Base-by-base conservation (phyloP, 2,329 filamentous ascomycete species). In the Calonectria pseudoturangicola region DNA sequence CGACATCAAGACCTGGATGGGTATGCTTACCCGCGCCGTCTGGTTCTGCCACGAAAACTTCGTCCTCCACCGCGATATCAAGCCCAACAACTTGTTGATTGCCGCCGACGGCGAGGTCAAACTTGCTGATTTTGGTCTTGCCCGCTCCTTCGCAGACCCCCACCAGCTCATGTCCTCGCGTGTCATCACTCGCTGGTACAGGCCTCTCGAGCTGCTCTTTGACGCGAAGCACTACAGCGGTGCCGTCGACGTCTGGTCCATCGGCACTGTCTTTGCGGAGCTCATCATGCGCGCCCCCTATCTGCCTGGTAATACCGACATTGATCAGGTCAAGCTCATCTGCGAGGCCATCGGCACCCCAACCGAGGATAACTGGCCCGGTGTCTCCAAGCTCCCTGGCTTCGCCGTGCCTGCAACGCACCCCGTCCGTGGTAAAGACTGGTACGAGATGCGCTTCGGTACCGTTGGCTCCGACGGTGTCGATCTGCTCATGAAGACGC, bases 1-100 rank as follows among this genome's bases (percentile, higher is more conserved):
- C 21, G 97, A 99, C 84, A 95, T 98, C 84, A 99, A 99, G 84
- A 94, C 95, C 18, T 99, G 97, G 97, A 98, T 98, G 93, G 94
- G 94, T 75, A 98, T 98, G 97, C 90, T 98, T n/a, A 91, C 91
- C 33, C 92, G 96, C 50, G 97, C 94, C 30, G 92, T 98, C 33
- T 98, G 95, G 93, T 99, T 98, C 88, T 98, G 97, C 84, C 97
- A 99, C 84, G 94, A 96, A 82, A 97, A 97, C 83, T 96, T 93
- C 79, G 91, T 99, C 21, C 89, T 99, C 36, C 97, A 99, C 85
- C 94, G 97, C 79, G 97, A 99, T 87, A 98, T 99, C 88, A 99
- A 99, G 86, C 96, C 96, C 60, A 98, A 98, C 90, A 99, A 99
- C 87, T 87, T 98, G 85, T 89, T 99, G 72, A 98, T 99, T 79